phyloP scores from a whole-genome alignment of 352 stramenopile genomes.

The Phytophthora megakarya region DNA sequence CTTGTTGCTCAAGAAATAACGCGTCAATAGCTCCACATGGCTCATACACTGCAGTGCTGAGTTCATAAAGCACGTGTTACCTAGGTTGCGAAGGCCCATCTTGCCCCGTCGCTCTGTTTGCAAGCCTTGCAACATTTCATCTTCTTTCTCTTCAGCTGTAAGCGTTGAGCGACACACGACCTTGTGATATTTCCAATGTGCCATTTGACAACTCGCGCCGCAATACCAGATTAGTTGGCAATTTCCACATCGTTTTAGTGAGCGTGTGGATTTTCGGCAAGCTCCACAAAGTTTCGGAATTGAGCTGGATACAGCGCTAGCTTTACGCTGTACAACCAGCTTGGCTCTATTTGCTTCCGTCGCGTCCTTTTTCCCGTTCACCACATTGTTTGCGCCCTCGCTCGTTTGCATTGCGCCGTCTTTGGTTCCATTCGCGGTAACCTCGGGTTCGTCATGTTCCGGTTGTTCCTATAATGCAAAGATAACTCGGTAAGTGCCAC shows the following conservation, averaged over 20 bases:
- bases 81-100: constrained; percentile 78
- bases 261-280: constrained; percentile 48
- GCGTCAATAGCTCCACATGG: constrained; percentile 91
- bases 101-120: constrained; percentile 69
- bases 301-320: constrained; percentile 29
- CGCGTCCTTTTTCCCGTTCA: constrained; percentile 27
- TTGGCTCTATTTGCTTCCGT: constrained; percentile 22
- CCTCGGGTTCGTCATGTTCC: constrained; percentile 31
- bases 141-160: constrained; percentile 46
- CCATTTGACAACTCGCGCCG: constrained; percentile 63
- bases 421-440: constrained; percentile 14
- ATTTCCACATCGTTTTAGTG: constrained; percentile 72
- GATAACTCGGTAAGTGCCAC: constrained; percentile 1
- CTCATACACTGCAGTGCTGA: constrained; percentile 91
- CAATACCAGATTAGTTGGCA: constrained; percentile 87
- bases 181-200: constrained; percentile 87
- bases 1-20: constrained; percentile 94
- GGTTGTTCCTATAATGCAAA: constrained; percentile 45
- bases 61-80: constrained; percentile 88
- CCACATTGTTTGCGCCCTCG: constrained; percentile 4
- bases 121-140: constrained; percentile 45
- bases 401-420: constrained; percentile 15
- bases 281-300: constrained; percentile 71
- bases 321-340: constrained; percentile 33
- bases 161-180: constrained; percentile 49